Evolutionary conservation across 2,329 filamentous ascomycete species (phyloP).

Genomic region (Fusarium cyanostomum): DNA sequence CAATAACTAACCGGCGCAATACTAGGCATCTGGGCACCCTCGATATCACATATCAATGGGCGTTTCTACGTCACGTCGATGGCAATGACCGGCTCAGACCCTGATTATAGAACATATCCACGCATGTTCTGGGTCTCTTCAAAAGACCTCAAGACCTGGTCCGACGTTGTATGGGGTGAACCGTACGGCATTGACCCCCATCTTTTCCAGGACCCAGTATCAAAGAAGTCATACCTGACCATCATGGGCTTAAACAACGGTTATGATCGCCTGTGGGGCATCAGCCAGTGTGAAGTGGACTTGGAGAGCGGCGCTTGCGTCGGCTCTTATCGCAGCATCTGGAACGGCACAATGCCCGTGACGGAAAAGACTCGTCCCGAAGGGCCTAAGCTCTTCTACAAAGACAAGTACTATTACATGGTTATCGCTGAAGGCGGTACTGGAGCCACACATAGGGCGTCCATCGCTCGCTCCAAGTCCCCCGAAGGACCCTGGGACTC

Average conservation of each 20-base stretch:
- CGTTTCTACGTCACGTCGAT: conserved; percentile 14
- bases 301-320: conserved; percentile 4
- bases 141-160: conserved; percentile 18
- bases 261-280: conserved; percentile 16
- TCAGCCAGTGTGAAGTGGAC: conserved; percentile 19
- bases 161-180: conserved; percentile 18
- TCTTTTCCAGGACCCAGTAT: conserved; percentile 17
- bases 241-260: conserved; percentile 15
- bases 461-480: conserved; percentile 17
- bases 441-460: conserved; percentile 13
- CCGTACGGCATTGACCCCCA: conserved; percentile 20
- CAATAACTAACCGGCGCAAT: neutral
- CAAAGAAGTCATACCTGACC: conserved; percentile 10
- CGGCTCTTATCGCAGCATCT: conserved; percentile 15
- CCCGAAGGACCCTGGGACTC: conserved; percentile 21
- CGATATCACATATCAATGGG: conserved; percentile 10
- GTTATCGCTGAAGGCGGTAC: conserved; percentile 23
- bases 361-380: conserved; percentile 6
- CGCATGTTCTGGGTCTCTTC: conserved; percentile 19
- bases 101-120: conserved; percentile 1
- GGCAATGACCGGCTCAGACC: conserved; percentile 12
- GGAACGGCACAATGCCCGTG: conserved; percentile 15
- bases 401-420: conserved; percentile 21
- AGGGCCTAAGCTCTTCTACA: conserved; percentile 17
- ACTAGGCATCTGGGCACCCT: conserved; percentile 19